Conservation (phyloP, 2,329 filamentous ascomycete species). For the Clarireedia sp. region DNA sequence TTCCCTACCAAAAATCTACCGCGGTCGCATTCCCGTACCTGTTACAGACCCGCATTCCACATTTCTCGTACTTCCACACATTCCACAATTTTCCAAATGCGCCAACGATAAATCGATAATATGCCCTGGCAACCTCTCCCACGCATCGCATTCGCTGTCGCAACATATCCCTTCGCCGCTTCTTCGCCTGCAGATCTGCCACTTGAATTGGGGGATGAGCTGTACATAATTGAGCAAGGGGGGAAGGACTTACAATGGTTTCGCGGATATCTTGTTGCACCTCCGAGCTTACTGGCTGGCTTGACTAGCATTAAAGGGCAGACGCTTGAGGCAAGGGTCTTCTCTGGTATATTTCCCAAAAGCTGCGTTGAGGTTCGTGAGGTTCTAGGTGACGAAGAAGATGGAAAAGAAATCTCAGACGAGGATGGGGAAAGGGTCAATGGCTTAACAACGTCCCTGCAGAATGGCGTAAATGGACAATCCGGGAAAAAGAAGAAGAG, state of each 20-base stretch:
- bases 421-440: slow-evolving; percentile 2
- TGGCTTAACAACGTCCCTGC: background rate
- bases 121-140: slow-evolving; percentile 98
- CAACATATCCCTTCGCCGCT: slow-evolving; percentile 87
- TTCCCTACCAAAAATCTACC: background rate
- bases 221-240: slow-evolving; percentile 98
- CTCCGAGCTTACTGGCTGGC: slow-evolving; percentile 84
- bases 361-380: slow-evolving; percentile 94
- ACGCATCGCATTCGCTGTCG: slow-evolving; percentile 95
- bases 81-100: slow-evolving; percentile 8
- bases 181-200: slow-evolving; percentile 84
- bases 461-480: slow-evolving; percentile 4
- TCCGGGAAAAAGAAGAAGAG: slow-evolving; percentile 15
- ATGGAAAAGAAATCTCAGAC: slow-evolving; percentile 30
- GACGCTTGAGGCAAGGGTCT: slow-evolving; percentile 89
- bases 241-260: slow-evolving; percentile 81
- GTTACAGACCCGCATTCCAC: background rate
- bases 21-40: background rate
- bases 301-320: slow-evolving; percentile 86
- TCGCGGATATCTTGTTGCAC: slow-evolving; percentile 89
- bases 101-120: slow-evolving; percentile 11
- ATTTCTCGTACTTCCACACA: background rate
- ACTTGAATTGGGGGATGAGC: slow-evolving; percentile 93
- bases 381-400: slow-evolving; percentile 69
- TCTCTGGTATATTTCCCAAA: slow-evolving; percentile 94